Evolutionary conservation across 176 grass and related monocot genomes (phyloP).

Genomic region (barley (Hordeum vulgare)): MorexV3_pseudomolecules_assembly NC_058522.1:98982465-98982964

Average conservation of each 20-base stretch:
- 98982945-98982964: conserved; percentile 37
- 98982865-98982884: conserved; percentile 24
- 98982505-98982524: conserved; percentile 27
- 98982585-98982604: conserved; percentile 6
- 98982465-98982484: conserved; percentile 14
- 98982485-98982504: conserved; percentile 27
- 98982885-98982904: conserved; percentile 9
- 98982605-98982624: not conserved
- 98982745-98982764: not conserved
- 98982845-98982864: conserved; percentile 21
- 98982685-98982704: conserved; percentile 16
- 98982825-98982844: conserved; percentile 12
- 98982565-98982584: conserved; percentile 4
- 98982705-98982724: conserved; percentile 15
- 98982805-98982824: not conserved
- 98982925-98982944: conserved; percentile 28
- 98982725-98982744: not conserved
- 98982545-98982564: not conserved
- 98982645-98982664: conserved; percentile 33
- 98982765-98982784: conserved; percentile 12
- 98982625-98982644: not conserved
- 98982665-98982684: not conserved
- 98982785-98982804: not conserved
- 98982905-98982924: conserved; percentile 37
- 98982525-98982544: conserved; percentile 35